Evolutionary conservation across 192 early-diverging fungal genomes (phyloP).

Genomic region (Entophlyctis luteolus): DNA sequence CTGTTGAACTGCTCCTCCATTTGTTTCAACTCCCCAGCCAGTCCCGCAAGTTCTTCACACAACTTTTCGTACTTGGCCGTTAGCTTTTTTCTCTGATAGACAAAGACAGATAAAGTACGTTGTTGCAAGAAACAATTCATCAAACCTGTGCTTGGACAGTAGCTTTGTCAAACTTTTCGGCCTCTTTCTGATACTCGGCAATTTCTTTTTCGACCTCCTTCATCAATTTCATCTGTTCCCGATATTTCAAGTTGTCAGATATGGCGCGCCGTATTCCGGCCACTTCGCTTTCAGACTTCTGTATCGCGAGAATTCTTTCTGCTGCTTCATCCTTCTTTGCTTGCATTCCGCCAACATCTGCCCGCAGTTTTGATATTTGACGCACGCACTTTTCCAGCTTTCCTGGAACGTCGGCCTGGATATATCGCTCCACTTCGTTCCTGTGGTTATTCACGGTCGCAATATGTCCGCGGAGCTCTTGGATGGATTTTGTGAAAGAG

Average conservation of each 20-base stretch:
- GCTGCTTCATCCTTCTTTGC: conserved; percentile 28
- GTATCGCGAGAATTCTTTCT: conserved; percentile 35
- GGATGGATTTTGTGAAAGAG: background rate
- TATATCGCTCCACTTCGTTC: conserved; percentile 9
- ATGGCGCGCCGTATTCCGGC: conserved; percentile 30
- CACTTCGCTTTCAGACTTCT: conserved; percentile 29
- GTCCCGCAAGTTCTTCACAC: conserved; percentile 45
- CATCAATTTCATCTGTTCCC: conserved; percentile 41
- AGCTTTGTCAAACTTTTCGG: background rate
- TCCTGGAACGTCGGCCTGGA: conserved; percentile 5
- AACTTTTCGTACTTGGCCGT: conserved; percentile 38
- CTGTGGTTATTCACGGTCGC: background rate
- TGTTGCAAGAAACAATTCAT: conserved; percentile 4
- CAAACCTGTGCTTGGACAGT: conserved; percentile 8
- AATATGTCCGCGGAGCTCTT: conserved; percentile 1
- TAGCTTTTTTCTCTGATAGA: conserved; percentile 25
- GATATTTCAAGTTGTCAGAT: conserved; percentile 46
- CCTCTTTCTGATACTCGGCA: conserved; percentile 35
- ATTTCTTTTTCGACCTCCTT: conserved; percentile 35
- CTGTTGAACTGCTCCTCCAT: conserved; percentile 67
- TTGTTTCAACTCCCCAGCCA: conserved; percentile 77
- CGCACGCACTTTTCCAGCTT: conserved; percentile 18
- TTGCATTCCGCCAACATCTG: conserved; percentile 37
- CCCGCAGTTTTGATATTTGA: conserved; percentile 15
- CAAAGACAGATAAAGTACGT: conserved; percentile 13